phyloP scores from a whole-genome alignment of 2,329 filamentous ascomycete species.

The Diaporthe batatas region DNA sequence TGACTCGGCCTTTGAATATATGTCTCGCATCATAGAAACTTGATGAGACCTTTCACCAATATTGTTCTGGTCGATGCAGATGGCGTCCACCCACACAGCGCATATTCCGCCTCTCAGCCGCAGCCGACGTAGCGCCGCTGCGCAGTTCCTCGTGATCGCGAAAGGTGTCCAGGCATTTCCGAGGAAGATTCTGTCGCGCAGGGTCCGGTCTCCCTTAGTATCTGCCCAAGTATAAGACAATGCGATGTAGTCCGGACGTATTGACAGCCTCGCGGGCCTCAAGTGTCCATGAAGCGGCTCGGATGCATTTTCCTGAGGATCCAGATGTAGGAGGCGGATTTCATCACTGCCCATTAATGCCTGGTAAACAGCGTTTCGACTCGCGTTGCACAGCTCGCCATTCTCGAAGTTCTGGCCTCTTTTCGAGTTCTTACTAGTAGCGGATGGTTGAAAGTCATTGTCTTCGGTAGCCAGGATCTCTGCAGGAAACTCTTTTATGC shows the following conservation, averaged over 20 bases:
- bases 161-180: background rate
- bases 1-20: conserved; percentile 2
- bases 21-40: conserved; percentile 18
- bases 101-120: background rate
- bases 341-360: background rate
- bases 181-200: background rate
- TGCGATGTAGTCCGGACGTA: background rate
- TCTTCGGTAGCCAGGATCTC: no score
- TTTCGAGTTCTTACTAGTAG: no score
- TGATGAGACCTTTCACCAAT: conserved; percentile 9
- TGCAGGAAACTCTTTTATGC: background rate
- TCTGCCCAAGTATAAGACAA: conserved; percentile 22
- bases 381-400: fast-evolving
- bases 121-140: background rate
- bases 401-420: no score
- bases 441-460: no score
- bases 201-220: background rate
- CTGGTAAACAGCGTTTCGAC: background rate
- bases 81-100: background rate
- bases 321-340: conserved; percentile 7
- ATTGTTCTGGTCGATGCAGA: conserved; percentile 13
- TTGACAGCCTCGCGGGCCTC: background rate
- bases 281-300: background rate
- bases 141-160: conserved; percentile 2
- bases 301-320: background rate